Conservation (phyloP, 345 rosid genomes). For the Boechera stricta region DNA sequence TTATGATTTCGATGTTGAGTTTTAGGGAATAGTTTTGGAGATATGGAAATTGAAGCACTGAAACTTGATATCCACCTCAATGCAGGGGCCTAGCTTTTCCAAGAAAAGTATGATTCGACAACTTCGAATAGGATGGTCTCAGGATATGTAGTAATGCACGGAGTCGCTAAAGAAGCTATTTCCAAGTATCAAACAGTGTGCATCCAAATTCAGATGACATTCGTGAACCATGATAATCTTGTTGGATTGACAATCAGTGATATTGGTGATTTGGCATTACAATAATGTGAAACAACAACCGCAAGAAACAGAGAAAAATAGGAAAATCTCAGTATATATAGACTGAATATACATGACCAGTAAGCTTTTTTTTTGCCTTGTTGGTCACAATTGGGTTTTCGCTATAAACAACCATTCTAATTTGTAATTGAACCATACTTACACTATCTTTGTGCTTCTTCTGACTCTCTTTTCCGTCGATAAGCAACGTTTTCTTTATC, state of each 20-base stretch:
- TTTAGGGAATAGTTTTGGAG: neutral
- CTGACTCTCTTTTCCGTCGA: slow-evolving; percentile 66
- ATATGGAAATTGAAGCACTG: neutral
- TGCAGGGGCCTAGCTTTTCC: neutral
- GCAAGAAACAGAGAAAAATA: neutral
- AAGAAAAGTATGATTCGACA: neutral
- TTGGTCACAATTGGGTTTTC: neutral
- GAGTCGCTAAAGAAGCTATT: neutral
- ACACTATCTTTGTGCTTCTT: slow-evolving; percentile 49
- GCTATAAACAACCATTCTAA: neutral
- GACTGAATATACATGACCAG: neutral
- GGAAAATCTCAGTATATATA: slow-evolving; percentile 28
- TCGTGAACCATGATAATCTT: neutral
- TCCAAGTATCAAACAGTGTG: too few species aligned
- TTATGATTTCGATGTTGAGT: slow-evolving; percentile 32
- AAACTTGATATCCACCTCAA: neutral
- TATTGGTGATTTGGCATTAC: neutral
- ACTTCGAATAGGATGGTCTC: neutral
- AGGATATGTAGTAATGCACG: neutral
- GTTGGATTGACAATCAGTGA: neutral
- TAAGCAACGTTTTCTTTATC: slow-evolving; percentile 49
- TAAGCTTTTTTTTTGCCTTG: neutral
- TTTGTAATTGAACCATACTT: neutral
- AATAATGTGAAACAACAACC: slow-evolving; percentile 36
- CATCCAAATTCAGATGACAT: neutral